Conservation (phyloP, 768 basidiomycete species). For the Pisolithus albus region DNA sequence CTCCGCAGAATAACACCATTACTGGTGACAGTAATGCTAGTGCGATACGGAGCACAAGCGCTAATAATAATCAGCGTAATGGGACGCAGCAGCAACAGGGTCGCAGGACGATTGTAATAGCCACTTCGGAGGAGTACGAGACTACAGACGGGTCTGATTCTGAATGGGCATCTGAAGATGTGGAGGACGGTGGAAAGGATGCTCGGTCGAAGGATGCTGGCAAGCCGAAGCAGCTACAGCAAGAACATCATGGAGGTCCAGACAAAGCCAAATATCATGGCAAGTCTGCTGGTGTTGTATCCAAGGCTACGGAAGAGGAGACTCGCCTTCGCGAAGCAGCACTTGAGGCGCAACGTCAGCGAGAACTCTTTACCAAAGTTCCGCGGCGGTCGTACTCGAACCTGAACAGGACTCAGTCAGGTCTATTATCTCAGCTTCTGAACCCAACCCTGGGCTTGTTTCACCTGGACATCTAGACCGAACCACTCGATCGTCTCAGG, state of each 20-base stretch:
- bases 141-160: constrained; percentile 52
- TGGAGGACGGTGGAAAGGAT: constrained; percentile 16
- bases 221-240: background rate
- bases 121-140: constrained; percentile 41
- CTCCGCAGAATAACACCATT: background rate
- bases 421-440: constrained; percentile 61
- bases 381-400: constrained; percentile 61
- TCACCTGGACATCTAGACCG: constrained; percentile 56
- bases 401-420: constrained; percentile 45
- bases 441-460: constrained; percentile 42
- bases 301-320: constrained; percentile 26
- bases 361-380: constrained; percentile 65
- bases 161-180: constrained; percentile 59
- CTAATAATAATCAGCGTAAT: constrained; percentile 12
- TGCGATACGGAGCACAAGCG: constrained; percentile 6
- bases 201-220: background rate
- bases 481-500: constrained; percentile 41
- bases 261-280: background rate
- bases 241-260: background rate
- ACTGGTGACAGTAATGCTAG: constrained; percentile 7
- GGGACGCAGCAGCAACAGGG: constrained; percentile 22
- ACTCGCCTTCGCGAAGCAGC: constrained; percentile 45
- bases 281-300: background rate
- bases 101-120: constrained; percentile 41
- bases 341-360: constrained; percentile 54